phyloP scores from a whole-genome alignment of 78 protist genomes.

The Dictyostelium intermedium region DNA sequence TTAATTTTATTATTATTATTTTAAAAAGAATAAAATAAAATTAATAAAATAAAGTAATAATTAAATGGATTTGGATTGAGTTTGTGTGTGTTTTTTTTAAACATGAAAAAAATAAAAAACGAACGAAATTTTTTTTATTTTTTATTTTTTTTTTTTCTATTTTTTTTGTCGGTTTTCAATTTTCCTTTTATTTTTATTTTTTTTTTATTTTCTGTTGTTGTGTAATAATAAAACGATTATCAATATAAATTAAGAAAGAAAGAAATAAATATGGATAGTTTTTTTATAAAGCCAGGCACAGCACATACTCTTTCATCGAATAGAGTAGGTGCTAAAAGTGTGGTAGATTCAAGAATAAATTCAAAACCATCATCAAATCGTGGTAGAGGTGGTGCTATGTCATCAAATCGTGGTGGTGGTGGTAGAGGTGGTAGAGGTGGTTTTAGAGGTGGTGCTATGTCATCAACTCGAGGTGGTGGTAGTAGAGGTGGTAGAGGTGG shows the following conservation, averaged over 20 bases:
- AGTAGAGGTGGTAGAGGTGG: constrained; percentile 2
- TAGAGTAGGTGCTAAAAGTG: background rate
- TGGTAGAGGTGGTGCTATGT: constrained; percentile 11
- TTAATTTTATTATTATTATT: too few species aligned
- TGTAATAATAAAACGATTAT: background rate
- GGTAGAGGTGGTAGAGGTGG: constrained; percentile 48
- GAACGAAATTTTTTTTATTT: background rate
- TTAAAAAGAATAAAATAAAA: too few species aligned
- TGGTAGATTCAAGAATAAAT: background rate
- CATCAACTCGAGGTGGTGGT: constrained; percentile 19
- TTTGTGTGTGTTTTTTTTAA: background rate
- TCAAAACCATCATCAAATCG: constrained; percentile 3
- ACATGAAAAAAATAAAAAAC: background rate
- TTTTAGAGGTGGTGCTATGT: background rate
- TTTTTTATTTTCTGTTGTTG: background rate
- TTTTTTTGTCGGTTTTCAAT: background rate
- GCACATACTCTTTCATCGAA: constrained; percentile 8
- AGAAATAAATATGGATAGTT: constrained; percentile 62
- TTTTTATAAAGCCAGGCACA: constrained; percentile 55
- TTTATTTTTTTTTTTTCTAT: background rate
- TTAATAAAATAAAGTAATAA: background rate
- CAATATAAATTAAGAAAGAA: background rate
- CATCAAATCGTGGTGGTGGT: constrained; percentile 30
- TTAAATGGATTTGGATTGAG: background rate
- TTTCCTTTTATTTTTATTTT: background rate